Base-by-base conservation (phyloP, 345 rosid species). In the Populus nigra region DNA sequence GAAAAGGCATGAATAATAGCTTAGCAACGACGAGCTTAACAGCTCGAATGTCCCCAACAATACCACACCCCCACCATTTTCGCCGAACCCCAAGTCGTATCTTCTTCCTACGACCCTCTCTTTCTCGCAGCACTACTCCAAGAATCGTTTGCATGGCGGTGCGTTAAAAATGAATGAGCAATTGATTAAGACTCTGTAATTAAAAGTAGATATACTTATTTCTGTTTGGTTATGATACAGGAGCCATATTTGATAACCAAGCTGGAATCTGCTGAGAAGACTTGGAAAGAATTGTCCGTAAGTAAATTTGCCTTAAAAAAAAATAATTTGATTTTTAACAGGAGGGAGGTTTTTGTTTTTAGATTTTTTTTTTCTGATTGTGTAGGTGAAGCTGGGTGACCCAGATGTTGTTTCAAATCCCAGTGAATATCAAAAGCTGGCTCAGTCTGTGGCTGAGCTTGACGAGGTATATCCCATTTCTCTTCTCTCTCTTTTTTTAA, bases 261-360 rank as follows among this genome's bases (percentile, higher is more conserved):
- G 87, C 89, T 95, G 87, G 92, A 95, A 80, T 93, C 98, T 53
- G 98, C 97, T 2, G 98, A 91, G 89, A 95, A 88, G 83, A 95
- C 99, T 6, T 93, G 99, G 98, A 92, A 93, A 75, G 99, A 95
- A 61, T 78, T 95, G 69, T 92, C 99, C 75, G 99, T 95, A 81
- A 25, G 90, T 36, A 63, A 73, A 74, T 68, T 67, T 33, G 12
- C 53, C 50, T 49, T 53, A 1, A 7, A 53, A 18, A 5, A 53
- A 53, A 53, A 4, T 20, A 53, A 6, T 53, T 53, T 53, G 8
- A 53, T 18, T 53, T 16, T 20, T 53, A 53, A 20, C 10, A 18
- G 8, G 59, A 18, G 59, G 50, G 17, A 13, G 18, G 50, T 13
- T 47, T 47, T 13, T 47, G 5, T 47, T 47, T 47, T 47, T 1